Evolutionary conservation across 2,329 filamentous ascomycete genomes (phyloP).

Genomic region (Colletotrichum sansevieriae): DNA sequence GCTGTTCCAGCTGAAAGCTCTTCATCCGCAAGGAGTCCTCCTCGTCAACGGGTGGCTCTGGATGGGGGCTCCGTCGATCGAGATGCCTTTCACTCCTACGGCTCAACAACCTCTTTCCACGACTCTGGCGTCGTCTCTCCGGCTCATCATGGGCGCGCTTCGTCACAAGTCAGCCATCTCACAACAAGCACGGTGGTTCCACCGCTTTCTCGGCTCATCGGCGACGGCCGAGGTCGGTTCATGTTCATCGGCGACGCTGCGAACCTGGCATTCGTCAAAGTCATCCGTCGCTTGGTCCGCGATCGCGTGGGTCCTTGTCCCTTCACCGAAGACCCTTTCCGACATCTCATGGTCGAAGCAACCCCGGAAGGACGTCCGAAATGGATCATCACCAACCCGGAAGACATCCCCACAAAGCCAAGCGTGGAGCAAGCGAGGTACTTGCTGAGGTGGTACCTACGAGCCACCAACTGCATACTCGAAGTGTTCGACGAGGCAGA

Average conservation of each 20-base stretch:
- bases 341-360: conserved; percentile 51
- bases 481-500: conserved; percentile 50
- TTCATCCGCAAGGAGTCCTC: conserved; percentile 13
- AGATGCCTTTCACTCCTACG: conserved; percentile 24
- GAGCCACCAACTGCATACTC: conserved; percentile 46
- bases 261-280: conserved; percentile 51
- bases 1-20: conserved; percentile 2
- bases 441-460: conserved; percentile 50
- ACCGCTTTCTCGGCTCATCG: conserved; percentile 48
- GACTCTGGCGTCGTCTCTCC: conserved; percentile 3
- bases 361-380: conserved; percentile 47
- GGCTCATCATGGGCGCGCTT: neutral
- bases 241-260: conserved; percentile 55
- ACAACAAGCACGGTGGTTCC: conserved; percentile 41
- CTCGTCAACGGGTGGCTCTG: neutral
- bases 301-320: conserved; percentile 49
- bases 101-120: conserved; percentile 4
- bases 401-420: conserved; percentile 43
- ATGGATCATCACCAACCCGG: conserved; percentile 44
- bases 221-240: conserved; percentile 50
- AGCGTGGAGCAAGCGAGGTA: conserved; percentile 45
- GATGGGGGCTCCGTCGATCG: conserved; percentile 2
- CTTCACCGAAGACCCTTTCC: conserved; percentile 52
- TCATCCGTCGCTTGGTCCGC: conserved; percentile 50
- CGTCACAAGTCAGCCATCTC: conserved; percentile 26